Conservation (phyloP, 352 stramenopile species). For the Globisporangium apiculatum region DNA sequence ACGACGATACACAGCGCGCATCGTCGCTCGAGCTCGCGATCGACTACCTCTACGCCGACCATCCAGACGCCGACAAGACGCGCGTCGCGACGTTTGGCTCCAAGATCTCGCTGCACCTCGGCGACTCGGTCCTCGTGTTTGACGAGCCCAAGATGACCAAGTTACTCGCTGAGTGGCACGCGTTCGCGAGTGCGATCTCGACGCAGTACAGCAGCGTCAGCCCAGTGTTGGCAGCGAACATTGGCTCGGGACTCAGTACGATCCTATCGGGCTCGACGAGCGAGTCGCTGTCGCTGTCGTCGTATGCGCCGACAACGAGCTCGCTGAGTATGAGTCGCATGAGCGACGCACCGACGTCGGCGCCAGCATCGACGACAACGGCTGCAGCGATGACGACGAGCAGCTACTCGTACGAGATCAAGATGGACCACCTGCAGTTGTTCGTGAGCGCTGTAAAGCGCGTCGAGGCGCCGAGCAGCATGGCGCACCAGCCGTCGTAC, state of each 20-base stretch:
- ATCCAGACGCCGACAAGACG: slow-evolving; percentile 43
- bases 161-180: slow-evolving; percentile 52
- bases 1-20: slow-evolving; percentile 7
- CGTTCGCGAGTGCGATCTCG: slow-evolving; percentile 53
- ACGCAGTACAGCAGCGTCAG: slow-evolving; percentile 26
- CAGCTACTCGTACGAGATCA: slow-evolving; percentile 76
- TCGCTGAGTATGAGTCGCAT: slow-evolving; percentile 14
- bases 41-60: slow-evolving; percentile 57
- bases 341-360: slow-evolving; percentile 13
- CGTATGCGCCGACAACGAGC: slow-evolving; percentile 4
- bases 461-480: slow-evolving; percentile 9
- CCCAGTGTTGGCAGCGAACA: slow-evolving; percentile 11
- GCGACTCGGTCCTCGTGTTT: slow-evolving; percentile 65
- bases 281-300: slow-evolving; percentile 10
- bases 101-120: slow-evolving; percentile 59
- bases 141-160: slow-evolving; percentile 64
- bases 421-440: slow-evolving; percentile 51
- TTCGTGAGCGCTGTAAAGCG: slow-evolving; percentile 63
- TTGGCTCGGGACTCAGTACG: slow-evolving; percentile 16
- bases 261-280: slow-evolving; percentile 7
- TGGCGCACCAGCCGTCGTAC: slow-evolving; percentile 61
- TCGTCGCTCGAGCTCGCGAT: slow-evolving; percentile 48
- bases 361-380: background rate
- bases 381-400: slow-evolving; percentile 8
- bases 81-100: slow-evolving; percentile 60